Percentiles rank a stretch among this genome's conserved stretches.
Evolutionary conservation across 441 rosid genomes (phyloP).

Genomic region (Flueggea neowawraea): DNA sequence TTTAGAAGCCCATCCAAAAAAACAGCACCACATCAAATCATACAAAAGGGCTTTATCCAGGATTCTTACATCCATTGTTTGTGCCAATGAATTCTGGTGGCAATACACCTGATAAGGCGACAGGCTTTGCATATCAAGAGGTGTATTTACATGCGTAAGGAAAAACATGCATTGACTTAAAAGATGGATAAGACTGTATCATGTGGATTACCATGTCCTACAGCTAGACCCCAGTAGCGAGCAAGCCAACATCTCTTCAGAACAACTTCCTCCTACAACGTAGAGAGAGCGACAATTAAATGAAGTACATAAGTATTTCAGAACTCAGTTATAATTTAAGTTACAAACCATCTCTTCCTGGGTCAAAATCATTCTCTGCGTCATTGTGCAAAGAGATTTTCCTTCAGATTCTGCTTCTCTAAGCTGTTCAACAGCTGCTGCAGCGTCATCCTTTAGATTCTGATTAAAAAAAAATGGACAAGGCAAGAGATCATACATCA

Average conservation of each 20-base stretch:
- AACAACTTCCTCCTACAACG: conserved; percentile 91
- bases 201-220: conserved; percentile 64
- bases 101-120: conserved; percentile 1
- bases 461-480: conserved; percentile 25
- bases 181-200: conserved; percentile 6
- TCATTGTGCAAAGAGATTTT: conserved; percentile 69
- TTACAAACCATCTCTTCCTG: conserved; percentile 90
- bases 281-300: not conserved
- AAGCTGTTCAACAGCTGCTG: conserved; percentile 52
- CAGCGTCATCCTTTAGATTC: conserved; percentile 69
- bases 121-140: not conserved
- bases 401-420: conserved; percentile 82
- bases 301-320: not conserved
- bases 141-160: not conserved
- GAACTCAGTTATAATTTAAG: conserved; percentile 11
- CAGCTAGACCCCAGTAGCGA: conserved; percentile 95
- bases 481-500: conserved; percentile 12
- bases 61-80: too few species aligned
- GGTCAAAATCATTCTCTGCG: conserved; percentile 91
- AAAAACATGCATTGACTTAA: not conserved
- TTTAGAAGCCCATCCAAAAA: too few species aligned
- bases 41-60: too few species aligned
- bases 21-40: too few species aligned
- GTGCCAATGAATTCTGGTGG: too few species aligned
- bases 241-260: conserved; percentile 99